Conservation (phyloP, 768 basidiomycete species). For the Mycena metata region DNA sequence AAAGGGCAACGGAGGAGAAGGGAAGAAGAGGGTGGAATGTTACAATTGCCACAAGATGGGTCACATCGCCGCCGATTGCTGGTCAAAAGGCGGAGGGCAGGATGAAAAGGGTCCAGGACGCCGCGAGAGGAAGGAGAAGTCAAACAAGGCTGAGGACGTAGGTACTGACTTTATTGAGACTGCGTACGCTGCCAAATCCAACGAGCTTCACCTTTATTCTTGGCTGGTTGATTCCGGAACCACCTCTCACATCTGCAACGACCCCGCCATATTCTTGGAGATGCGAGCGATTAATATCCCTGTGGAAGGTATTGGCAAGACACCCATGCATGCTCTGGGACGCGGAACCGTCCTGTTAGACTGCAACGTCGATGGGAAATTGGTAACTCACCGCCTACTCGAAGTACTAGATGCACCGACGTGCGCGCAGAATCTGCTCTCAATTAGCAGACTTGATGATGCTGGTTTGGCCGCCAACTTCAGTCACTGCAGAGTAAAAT, state of each 20-base stretch:
- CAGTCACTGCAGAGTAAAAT: conserved; percentile 14
- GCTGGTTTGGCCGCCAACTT: conserved; percentile 25
- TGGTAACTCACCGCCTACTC: conserved; percentile 18
- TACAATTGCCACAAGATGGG: no score
- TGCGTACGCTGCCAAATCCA: conserved; percentile 21
- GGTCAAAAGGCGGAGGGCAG: conserved; percentile 22
- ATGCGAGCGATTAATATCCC: conserved; percentile 3
- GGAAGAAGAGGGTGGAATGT: no score
- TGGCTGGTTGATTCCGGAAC: conserved; percentile 31
- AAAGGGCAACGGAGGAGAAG: no score
- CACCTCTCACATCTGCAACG: conserved; percentile 32
- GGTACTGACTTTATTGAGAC: conserved; percentile 24
- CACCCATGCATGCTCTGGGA: conserved; percentile 22
- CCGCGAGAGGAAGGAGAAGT: conserved; percentile 30
- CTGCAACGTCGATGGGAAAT: conserved; percentile 20
- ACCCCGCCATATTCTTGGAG: neutral
- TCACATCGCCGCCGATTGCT: no score
- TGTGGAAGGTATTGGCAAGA: conserved; percentile 15
- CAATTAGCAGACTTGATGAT: conserved; percentile 29
- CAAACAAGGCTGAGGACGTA: conserved; percentile 35
- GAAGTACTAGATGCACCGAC: conserved; percentile 22
- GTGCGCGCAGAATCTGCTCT: conserved; percentile 14
- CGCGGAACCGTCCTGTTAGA: conserved; percentile 32
- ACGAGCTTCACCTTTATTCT: conserved; percentile 9
- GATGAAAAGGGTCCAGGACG: conserved; percentile 36